Conservation (phyloP, 306 rosid species). For the Astragalus membranaceus region DNA sequence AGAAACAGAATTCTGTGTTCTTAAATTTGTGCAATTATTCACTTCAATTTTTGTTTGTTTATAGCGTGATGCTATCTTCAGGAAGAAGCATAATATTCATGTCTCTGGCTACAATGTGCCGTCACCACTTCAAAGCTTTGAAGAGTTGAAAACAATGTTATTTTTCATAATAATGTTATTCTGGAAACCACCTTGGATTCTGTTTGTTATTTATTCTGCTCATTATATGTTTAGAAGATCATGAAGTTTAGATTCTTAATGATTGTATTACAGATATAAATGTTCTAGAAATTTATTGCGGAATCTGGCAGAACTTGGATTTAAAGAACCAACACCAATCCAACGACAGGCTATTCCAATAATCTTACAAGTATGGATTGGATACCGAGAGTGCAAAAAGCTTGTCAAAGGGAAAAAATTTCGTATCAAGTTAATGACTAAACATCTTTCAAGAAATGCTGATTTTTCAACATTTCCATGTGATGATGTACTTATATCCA, state of each 20-base stretch:
- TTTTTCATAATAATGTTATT: not conserved
- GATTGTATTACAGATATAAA: conserved; percentile 44
- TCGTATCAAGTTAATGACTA: conserved; percentile 66
- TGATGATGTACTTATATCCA: conserved; percentile 79
- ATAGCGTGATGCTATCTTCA: conserved; percentile 63
- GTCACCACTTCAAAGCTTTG: conserved; percentile 72
- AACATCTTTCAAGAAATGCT: conserved; percentile 41
- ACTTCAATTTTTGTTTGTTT: not conserved
- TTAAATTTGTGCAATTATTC: not conserved
- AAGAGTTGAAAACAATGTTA: conserved; percentile 73
- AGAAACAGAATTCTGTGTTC: not conserved
- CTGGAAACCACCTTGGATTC: not conserved
- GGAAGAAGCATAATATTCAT: conserved; percentile 75
- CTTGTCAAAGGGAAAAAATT: conserved; percentile 65
- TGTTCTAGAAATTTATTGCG: conserved; percentile 51
- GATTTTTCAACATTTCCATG: conserved; percentile 68
- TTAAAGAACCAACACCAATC: conserved; percentile 85
- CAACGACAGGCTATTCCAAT: conserved; percentile 98
- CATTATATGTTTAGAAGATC: not conserved
- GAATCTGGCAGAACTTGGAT: conserved; percentile 72
- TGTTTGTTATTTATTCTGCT: conserved; percentile 9
- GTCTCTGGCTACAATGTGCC: conserved; percentile 78
- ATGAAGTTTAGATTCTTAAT: conserved; percentile 17
- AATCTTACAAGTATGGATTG: conserved; percentile 66
- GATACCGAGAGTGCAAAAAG: conserved; percentile 84